Evolutionary conservation across 139 green algal species (phyloP).

Genomic region (Ulvella scutata): DNA sequence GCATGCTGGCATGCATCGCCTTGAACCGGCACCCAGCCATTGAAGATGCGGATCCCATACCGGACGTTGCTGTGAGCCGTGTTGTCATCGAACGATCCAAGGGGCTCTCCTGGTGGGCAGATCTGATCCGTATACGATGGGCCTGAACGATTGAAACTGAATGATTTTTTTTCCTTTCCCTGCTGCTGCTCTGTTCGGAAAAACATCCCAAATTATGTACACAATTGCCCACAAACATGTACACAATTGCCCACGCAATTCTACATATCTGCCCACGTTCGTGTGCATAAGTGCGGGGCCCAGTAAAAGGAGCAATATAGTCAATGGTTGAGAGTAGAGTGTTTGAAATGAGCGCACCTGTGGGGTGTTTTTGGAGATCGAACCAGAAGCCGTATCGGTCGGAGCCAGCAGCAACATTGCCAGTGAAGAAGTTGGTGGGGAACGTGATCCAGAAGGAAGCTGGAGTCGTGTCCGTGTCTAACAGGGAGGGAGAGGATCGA

Average conservation of each 20-base stretch:
- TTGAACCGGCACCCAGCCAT: neutral
- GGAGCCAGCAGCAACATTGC: slow-evolving; percentile 32
- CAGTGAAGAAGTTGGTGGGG: slow-evolving; percentile 42
- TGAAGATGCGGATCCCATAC: slow-evolving; percentile 30
- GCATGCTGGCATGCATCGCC: neutral
- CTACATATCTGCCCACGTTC: no score
- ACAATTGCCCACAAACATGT: no score
- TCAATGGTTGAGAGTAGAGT: no score
- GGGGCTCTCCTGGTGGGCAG: slow-evolving; percentile 7
- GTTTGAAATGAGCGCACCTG: no score
- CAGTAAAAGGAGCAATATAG: no score
- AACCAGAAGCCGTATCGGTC: slow-evolving; percentile 36
- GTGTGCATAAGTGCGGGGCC: no score
- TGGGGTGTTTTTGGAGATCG: slow-evolving; percentile 14
- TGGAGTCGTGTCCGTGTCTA: slow-evolving; percentile 54
- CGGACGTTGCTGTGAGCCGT: slow-evolving; percentile 41
- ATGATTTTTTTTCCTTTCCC: no score
- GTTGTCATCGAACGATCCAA: slow-evolving; percentile 32
- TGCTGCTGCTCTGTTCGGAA: no score
- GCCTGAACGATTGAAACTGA: no score
- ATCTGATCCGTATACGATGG: slow-evolving; percentile 4
- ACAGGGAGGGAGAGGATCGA: slow-evolving; percentile 21
- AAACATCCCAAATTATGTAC: no score
- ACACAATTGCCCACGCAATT: no score
- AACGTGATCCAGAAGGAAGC: slow-evolving; percentile 72